A percentile compares a stretch with the other conserved stretches of the same genome.
Evolutionary conservation across 768 basidiomycete genomes (phyloP).

Genomic region (Gloeophyllum trabeum): DNA sequence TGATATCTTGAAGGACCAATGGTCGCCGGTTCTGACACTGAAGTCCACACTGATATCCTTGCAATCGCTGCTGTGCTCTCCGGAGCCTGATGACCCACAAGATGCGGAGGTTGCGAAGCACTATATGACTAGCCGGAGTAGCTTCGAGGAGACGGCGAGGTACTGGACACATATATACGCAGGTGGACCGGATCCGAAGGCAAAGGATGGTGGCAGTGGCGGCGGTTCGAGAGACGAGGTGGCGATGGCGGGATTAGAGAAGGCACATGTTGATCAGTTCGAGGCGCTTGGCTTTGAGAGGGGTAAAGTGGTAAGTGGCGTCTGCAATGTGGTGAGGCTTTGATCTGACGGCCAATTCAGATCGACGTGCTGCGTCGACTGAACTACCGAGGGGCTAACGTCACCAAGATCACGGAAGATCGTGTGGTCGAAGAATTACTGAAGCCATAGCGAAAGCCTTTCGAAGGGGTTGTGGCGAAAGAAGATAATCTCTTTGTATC

Average conservation of each 20-base stretch:
- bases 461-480: too few species aligned
- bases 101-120: conserved; percentile 98
- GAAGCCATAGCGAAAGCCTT: conserved; percentile 33
- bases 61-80: conserved; percentile 85
- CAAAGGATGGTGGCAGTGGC: conserved; percentile 17
- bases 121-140: conserved; percentile 76
- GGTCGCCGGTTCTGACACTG: conserved; percentile 90
- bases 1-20: conserved; percentile 84
- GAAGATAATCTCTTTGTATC: too few species aligned
- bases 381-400: conserved; percentile 81
- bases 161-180: conserved; percentile 96
- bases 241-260: conserved; percentile 72
- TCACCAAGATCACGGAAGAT: conserved; percentile 72
- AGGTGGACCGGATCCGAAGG: conserved; percentile 47
- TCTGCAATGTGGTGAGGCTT: too few species aligned
- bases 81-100: conserved; percentile 94
- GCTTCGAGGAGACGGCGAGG: conserved; percentile 86
- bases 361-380: conserved; percentile 81
- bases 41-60: conserved; percentile 94
- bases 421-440: conserved; percentile 80
- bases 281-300: conserved; percentile 75
- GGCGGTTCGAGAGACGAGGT: conserved; percentile 29
- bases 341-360: conserved; percentile 22
- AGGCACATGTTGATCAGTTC: conserved; percentile 77
- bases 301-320: conserved; percentile 67